Conservation (phyloP, 179 eudicot genomes). For the Monotropa hypopitys region DNA sequence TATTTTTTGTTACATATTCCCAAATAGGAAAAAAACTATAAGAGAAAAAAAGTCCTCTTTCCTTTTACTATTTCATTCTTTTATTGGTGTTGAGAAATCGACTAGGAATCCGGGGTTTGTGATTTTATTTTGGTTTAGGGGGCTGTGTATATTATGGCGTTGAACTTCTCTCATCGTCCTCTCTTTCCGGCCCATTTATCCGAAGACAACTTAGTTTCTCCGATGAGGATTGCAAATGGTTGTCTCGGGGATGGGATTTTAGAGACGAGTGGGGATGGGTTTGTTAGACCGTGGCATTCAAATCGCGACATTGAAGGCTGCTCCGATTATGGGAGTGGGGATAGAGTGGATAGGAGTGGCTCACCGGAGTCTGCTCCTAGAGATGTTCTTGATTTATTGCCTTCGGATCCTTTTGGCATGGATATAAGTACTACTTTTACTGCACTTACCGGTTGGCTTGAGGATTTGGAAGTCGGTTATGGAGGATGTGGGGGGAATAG, state of each 20-base stretch:
- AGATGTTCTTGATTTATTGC: slow-evolving; percentile 48
- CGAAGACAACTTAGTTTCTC: slow-evolving; percentile 44
- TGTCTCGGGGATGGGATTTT: slow-evolving; percentile 27
- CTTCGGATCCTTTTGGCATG: slow-evolving; percentile 93
- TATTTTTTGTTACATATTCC: not conserved
- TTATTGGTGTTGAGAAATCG: slow-evolving; percentile 4
- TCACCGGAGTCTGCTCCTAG: slow-evolving; percentile 26
- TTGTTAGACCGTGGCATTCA: slow-evolving; percentile 17
- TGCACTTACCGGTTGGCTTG: slow-evolving; percentile 67
- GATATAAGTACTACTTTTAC: slow-evolving; percentile 58
- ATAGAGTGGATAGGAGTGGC: slow-evolving; percentile 19
- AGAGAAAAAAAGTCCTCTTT: not conserved
- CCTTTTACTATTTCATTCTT: not conserved
- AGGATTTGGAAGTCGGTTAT: slow-evolving; percentile 45
- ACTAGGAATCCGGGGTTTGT: slow-evolving; percentile 16
- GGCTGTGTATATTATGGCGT: slow-evolving; percentile 37
- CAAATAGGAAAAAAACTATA: not conserved
- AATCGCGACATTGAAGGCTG: slow-evolving; percentile 14
- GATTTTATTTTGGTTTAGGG: slow-evolving; percentile 7
- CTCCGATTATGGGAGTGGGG: slow-evolving; percentile 19
- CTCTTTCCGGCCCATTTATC: slow-evolving; percentile 36
- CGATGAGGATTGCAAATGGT: slow-evolving; percentile 41
- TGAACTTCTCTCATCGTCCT: slow-evolving; percentile 64
- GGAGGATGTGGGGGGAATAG: slow-evolving; percentile 26
- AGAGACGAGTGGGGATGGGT: slow-evolving; percentile 34